Evolutionary conservation across 495 filamentous ascomycete species (phyloP).

Genomic region (Lasiosphaeria ovina): DNA sequence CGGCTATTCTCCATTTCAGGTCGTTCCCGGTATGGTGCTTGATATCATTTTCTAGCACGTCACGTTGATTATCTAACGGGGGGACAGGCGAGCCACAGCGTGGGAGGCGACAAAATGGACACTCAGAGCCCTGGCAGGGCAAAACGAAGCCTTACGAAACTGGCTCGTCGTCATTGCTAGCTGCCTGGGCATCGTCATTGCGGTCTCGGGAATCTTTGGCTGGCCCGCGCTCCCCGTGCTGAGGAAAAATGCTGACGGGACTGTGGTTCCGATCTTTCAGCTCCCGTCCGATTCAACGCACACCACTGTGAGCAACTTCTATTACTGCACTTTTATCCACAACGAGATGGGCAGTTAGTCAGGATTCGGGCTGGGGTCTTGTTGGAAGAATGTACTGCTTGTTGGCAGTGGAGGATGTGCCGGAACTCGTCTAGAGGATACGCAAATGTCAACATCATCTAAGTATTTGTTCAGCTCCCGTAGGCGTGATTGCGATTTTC

Average conservation of each 20-base stretch:
- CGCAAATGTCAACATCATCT: neutral
- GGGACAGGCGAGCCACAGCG: neutral
- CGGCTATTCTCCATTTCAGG: neutral
- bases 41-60: too few relatives aligned
- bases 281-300: neutral
- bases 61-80: neutral
- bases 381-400: neutral
- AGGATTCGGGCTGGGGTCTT: neutral
- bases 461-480: too few relatives aligned
- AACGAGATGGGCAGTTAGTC: neutral
- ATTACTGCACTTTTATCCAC: constrained; percentile 1
- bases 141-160: constrained; percentile 4
- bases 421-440: too few relatives aligned
- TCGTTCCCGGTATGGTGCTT: too few relatives aligned
- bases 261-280: neutral
- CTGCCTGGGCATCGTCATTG: constrained; percentile 10
- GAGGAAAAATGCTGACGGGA: neutral
- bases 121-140: neutral
- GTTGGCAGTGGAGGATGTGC: too few relatives aligned
- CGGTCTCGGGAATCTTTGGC: constrained; percentile 13
- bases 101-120: neutral
- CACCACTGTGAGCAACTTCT: neutral
- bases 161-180: constrained; percentile 12
- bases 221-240: constrained; percentile 9
- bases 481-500: too few relatives aligned